Conservation (phyloP, 2,329 filamentous ascomycete species). For the Botrytis tulipae region DNA sequence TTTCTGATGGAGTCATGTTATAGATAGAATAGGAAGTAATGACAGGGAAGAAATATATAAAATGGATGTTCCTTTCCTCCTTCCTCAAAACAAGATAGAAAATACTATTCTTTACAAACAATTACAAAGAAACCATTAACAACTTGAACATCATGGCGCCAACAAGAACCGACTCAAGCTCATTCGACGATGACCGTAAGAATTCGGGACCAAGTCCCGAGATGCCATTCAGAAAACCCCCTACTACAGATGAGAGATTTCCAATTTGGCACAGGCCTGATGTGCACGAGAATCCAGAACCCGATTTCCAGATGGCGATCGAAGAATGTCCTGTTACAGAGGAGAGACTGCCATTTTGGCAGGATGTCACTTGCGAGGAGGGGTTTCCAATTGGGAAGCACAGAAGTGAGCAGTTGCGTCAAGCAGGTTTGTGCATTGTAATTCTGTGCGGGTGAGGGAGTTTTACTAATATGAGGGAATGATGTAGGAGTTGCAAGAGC, state of each 20-base stretch:
- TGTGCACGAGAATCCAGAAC: not conserved
- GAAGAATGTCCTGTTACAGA: not conserved
- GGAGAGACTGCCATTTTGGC: not conserved
- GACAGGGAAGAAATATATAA: not conserved
- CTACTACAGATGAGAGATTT: not conserved
- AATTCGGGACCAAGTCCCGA: not conserved
- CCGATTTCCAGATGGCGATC: not conserved
- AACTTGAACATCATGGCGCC: not conserved
- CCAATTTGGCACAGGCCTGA: not conserved
- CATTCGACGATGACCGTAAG: not conserved
- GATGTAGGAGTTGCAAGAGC: slow-evolving; percentile 42
- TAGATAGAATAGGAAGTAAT: not conserved
- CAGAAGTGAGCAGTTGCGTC: not conserved
- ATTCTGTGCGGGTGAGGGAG: no score
- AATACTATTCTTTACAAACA: not conserved
- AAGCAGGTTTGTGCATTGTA: not conserved
- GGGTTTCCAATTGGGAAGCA: not conserved
- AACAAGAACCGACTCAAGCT: not conserved
- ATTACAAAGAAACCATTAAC: not conserved
- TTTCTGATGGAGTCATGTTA: not conserved
- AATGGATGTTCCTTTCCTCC: not conserved
- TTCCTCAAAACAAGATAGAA: not conserved
- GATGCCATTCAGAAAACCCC: not conserved
- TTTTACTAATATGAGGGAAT: not conserved
- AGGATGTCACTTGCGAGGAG: not conserved